Evolutionary conservation across 768 basidiomycete genomes (phyloP).

Genomic region (Serendipita sp.): DNA sequence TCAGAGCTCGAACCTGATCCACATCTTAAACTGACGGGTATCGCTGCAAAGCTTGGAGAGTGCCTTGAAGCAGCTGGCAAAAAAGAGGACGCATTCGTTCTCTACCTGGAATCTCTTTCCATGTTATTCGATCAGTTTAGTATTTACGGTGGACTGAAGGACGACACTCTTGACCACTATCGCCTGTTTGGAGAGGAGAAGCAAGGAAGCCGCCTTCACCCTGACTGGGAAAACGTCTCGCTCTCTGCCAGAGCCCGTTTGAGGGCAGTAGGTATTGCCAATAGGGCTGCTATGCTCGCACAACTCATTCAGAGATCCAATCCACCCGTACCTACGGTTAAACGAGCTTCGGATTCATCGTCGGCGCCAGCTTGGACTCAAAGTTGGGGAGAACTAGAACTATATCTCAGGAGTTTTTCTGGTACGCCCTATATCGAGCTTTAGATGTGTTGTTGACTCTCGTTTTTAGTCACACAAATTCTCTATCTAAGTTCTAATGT

Average conservation of each 20-base stretch:
- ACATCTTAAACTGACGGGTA: background rate
- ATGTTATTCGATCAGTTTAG: background rate
- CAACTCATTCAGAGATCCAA: background rate
- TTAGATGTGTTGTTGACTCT: background rate
- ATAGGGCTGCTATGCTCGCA: background rate
- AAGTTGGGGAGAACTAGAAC: background rate
- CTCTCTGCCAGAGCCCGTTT: background rate
- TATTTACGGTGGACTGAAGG: background rate
- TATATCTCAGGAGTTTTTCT: background rate
- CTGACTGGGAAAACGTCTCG: background rate
- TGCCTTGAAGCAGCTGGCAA: background rate
- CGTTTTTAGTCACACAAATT: background rate
- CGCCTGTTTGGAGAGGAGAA: background rate
- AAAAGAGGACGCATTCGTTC: background rate
- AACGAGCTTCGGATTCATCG: background rate
- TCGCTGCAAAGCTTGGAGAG: background rate
- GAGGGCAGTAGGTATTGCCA: background rate
- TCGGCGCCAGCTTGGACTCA: background rate
- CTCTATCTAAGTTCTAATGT: background rate
- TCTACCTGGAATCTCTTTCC: background rate
- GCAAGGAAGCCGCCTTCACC: background rate
- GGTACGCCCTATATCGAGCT: background rate
- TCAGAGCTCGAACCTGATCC: background rate
- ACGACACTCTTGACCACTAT: background rate
- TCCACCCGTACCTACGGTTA: background rate